Conservation (phyloP, 345 rosid genomes). For the Noccaea caerulescens region DNA sequence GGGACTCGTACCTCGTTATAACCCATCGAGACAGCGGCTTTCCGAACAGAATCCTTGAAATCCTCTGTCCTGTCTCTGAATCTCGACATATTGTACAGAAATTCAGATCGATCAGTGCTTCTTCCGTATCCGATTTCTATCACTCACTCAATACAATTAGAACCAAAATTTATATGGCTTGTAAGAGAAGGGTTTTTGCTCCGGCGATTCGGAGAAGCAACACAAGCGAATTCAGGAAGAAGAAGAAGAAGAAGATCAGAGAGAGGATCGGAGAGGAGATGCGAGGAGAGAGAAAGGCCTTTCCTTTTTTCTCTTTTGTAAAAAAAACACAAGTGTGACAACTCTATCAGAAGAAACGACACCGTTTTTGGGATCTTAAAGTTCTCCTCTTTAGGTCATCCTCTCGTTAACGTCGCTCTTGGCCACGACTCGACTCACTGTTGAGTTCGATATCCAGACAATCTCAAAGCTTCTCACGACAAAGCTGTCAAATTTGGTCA, state of each 20-base stretch:
- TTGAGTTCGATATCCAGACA: constrained; percentile 29
- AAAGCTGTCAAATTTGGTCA: constrained; percentile 27
- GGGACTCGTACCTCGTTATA: constrained; percentile 60
- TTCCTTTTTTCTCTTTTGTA: not conserved
- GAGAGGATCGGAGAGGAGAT: constrained; percentile 22
- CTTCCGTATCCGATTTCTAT: not conserved
- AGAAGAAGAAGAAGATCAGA: constrained; percentile 5
- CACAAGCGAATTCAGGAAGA: constrained; percentile 3
- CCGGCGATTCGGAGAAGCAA: constrained; percentile 26
- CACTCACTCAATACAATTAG: not conserved
- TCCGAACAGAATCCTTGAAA: constrained; percentile 78
- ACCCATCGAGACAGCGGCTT: constrained; percentile 62
- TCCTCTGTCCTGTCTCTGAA: constrained; percentile 81
- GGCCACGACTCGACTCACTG: constrained; percentile 32
- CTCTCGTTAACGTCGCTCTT: constrained; percentile 31
- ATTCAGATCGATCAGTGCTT: constrained; percentile 34
- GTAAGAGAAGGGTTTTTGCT: constrained; percentile 7
- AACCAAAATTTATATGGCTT: not conserved
- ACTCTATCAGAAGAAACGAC: constrained; percentile 4
- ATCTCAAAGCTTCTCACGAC: constrained; percentile 16
- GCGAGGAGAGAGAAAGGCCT: constrained; percentile 21
- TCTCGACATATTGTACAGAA: constrained; percentile 58
- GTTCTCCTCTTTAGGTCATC: constrained; percentile 40
- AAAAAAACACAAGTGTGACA: not conserved
- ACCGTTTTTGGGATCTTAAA: constrained; percentile 22